Evolutionary conservation across 345 rosid species (phyloP).

Genomic region (Salix viminalis): DNA sequence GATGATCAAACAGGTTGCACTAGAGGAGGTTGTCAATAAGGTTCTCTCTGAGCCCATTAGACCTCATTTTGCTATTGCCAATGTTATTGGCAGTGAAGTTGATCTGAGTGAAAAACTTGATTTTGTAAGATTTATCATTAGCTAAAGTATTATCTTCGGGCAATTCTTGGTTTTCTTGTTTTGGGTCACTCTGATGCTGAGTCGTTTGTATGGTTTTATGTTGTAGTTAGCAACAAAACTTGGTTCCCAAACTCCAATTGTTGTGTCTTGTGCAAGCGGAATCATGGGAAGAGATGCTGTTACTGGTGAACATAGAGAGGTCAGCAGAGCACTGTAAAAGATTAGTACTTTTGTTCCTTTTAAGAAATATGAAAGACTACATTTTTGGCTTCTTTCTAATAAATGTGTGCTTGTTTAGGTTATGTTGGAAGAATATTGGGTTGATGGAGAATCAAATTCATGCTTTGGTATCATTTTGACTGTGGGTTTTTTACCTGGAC

Average conservation of each 20-base stretch:
- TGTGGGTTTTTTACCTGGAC: conserved; percentile 76
- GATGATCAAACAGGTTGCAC: conserved; percentile 33
- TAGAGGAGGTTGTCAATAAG: conserved; percentile 49
- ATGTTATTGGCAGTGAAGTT: conserved; percentile 14
- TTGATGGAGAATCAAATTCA: conserved; percentile 4
- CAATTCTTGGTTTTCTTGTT: neutral
- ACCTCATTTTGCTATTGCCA: conserved; percentile 54
- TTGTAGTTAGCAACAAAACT: conserved; percentile 35
- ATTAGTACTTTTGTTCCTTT: neutral
- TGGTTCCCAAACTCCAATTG: conserved; percentile 42
- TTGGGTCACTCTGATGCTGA: neutral
- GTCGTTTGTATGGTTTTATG: neutral
- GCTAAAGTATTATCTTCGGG: neutral
- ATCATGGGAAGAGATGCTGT: conserved; percentile 49
- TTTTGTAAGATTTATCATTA: conserved; percentile 18
- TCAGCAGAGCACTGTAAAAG: neutral
- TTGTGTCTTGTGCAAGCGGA: conserved; percentile 42
- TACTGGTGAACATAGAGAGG: conserved; percentile 40
- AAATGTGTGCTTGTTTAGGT: conserved; percentile 33
- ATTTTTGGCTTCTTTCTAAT: too few relatives aligned
- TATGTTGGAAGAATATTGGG: conserved; percentile 15
- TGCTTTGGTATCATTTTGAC: conserved; percentile 50
- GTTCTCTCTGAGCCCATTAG: conserved; percentile 57
- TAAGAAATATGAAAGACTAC: neutral
- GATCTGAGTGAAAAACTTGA: conserved; percentile 9